Base-by-base conservation (phyloP, 2,329 filamentous ascomycete genomes). In the Aspergillus luchuensis region DNA sequence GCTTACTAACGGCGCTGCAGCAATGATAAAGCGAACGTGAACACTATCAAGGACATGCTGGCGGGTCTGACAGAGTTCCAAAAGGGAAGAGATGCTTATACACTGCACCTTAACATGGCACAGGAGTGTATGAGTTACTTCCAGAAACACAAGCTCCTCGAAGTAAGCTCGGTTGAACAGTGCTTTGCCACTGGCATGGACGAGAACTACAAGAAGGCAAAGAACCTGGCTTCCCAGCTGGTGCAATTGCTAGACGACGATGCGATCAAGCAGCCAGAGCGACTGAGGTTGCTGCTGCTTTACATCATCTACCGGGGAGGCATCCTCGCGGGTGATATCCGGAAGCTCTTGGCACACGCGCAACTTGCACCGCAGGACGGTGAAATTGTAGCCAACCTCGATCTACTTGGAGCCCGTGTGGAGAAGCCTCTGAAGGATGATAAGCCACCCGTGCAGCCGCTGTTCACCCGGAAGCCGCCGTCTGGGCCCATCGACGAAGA, bases 101-200 rank as follows among this genome's bases (percentile, higher is more conserved):
- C 93, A 0, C 81, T 99, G 57, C 95, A 99, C 77, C 82, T 99
- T 45, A 94, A 89, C 67, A 98, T 99, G 94, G 95, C 95, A 1
- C 91, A 97, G 74, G 92, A 97, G 74, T 96, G 92, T 74, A 98
- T 98, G 93, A 92, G 92, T 68, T 86, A 91, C 39, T 99, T 99
- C 70, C 89, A 96, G 73, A 81, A 87, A 56, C 86, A 89, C 73
- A 97, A 96, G 72, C 82, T 99, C 6, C 85, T 90, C 6, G 95
- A 99, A 71, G 83, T 98, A 60, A 92, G 92, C 11, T 89, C 90
- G 0, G 85, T 93, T 5, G 95, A 99, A 77, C 95, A 98, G 82
- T 91, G 88, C 28, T 83, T 99, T 66, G 91, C 93, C 8, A 98
- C 95, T 0, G 95, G 95, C 0, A 80, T 97, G 5, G 95, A 98